A percentile compares a stretch with the other conserved stretches of the same genome.
These are phyloP conservation scores for Akanthomyces muscarius DNA, from an alignment of 2,329 filamentous ascomycete genomes.

Conservation along the genomic window DNA sequence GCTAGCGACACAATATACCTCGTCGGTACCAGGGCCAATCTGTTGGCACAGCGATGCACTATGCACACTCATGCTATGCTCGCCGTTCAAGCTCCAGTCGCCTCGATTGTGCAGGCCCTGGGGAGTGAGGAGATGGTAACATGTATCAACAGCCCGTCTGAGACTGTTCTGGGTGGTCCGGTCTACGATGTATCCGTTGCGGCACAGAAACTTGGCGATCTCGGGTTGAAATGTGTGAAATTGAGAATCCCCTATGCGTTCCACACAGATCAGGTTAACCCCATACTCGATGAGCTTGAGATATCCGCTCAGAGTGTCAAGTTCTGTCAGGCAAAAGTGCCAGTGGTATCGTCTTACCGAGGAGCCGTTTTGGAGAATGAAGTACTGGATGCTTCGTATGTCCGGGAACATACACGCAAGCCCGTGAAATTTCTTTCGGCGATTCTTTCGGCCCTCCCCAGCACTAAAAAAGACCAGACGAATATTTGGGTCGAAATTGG, in stretches of 20 bases:
- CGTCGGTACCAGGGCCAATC: conserved; percentile 63
- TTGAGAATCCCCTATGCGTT: conserved; percentile 52
- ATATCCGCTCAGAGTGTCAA: conserved; percentile 35
- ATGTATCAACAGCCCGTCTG: conserved; percentile 71
- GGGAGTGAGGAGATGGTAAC: conserved; percentile 50
- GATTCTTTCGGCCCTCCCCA: not conserved
- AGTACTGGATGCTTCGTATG: not conserved
- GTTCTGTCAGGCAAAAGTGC: conserved; percentile 25
- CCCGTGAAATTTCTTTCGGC: not conserved
- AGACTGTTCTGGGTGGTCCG: conserved; percentile 63
- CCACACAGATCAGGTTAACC: conserved; percentile 50
- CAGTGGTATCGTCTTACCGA: not conserved
- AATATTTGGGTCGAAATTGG: not conserved
- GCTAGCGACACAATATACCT: conserved; percentile 69
- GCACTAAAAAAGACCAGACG: not conserved
- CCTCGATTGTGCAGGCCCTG: conserved; percentile 41
- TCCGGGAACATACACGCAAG: not conserved
- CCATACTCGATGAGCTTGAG: conserved; percentile 56
- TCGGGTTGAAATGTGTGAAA: conserved; percentile 40
- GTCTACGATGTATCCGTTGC: conserved; percentile 41
- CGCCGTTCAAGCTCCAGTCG: conserved; percentile 43
- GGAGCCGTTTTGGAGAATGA: not conserved
- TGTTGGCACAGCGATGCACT: conserved; percentile 64
- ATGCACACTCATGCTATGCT: conserved; percentile 62
- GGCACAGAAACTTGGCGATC: conserved; percentile 32